Base-by-base conservation (phyloP, 768 basidiomycete species). In the Russula compacta region DNA sequence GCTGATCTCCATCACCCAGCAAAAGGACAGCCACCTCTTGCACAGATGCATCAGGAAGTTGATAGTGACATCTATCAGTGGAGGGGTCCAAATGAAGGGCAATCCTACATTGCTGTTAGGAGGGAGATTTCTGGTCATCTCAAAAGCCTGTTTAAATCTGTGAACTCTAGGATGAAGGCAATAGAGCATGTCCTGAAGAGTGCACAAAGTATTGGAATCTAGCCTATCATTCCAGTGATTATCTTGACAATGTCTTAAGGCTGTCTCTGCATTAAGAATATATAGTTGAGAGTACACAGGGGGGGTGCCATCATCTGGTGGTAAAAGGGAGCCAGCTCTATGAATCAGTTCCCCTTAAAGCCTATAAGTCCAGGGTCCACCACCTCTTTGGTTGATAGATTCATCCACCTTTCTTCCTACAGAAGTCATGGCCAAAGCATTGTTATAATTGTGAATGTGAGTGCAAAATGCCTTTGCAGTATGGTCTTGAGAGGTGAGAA, bases 331-430 rank as follows among this genome's bases (percentile, higher is more conserved):
- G 1, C 40, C 57, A 51, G 32, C 40, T 21, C 12, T 35, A 6
- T 58, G 57, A 10, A 33, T 58, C 4, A 58, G 57, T 19, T 50
- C 32, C 2, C 57, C 40, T 33, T 58, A 40, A 3, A 50, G 29
- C 40, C 32, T 58, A 9, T 50, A 56, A 1, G 21, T 15, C n/a
- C 38, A 47, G 11, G 55, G 55, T 1, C 44, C 55, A 15, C 14
- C 7, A 15, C 55, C 55, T 40, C 3, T 2, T 40, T 53, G 38
- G n/a, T n/a, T n/a, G n/a, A n/a, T n/a, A 53, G 6, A 17, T n/a
- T 84, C 64, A 71, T 84, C 44, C 80, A 80, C 59, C 79, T 77
- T 58, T 84, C 84, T 63, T 75, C 81, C 2, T 70, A 78, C 4
- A 64, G 73, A 47, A 65, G n/a, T n/a, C n/a, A n/a, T n/a, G n/a